Percentiles rank a stretch among this genome's conserved stretches.
Evolutionary conservation across 1,139 yeast genomes (phyloP).

Genomic region (Candida smagusa): DNA sequence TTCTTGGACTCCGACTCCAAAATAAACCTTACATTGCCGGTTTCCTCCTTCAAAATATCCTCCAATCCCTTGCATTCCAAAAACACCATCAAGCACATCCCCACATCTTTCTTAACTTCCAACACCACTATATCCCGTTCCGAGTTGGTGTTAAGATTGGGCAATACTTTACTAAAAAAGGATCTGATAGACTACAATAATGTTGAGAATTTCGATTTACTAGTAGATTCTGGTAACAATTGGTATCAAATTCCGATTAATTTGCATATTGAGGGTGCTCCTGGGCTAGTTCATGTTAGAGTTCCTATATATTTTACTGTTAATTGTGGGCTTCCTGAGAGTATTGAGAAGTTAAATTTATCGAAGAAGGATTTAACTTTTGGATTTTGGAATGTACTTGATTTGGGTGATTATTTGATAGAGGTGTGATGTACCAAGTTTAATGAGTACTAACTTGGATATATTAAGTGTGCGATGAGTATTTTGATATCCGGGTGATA

Average conservation of each 20-base stretch:
- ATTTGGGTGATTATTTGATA: too few relatives aligned
- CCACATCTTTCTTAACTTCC: constrained; percentile 32
- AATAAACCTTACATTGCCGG: constrained; percentile 22
- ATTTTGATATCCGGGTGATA: too few relatives aligned
- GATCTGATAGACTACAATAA: constrained; percentile 6
- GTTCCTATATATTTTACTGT: constrained; percentile 32
- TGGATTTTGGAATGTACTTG: constrained; percentile 34
- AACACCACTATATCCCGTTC: constrained; percentile 28
- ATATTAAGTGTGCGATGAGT: too few relatives aligned
- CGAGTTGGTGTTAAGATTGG: constrained; percentile 29
- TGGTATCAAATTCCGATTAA: constrained; percentile 36
- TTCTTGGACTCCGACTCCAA: constrained; percentile 12
- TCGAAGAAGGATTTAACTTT: constrained; percentile 21
- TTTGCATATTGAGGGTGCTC: constrained; percentile 9
- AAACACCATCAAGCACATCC: constrained; percentile 23
- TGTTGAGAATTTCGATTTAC: constrained; percentile 17
- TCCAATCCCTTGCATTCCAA: constrained; percentile 12
- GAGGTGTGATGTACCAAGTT: too few relatives aligned
- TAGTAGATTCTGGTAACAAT: constrained; percentile 26
- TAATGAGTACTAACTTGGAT: too few relatives aligned
- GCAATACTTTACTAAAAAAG: constrained; percentile 12
- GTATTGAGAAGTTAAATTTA: constrained; percentile 16
- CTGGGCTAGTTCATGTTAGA: constrained; percentile 8
- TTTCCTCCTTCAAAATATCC: constrained; percentile 19
- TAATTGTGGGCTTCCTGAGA: constrained; percentile 22